Evolutionary conservation across 345 rosid species (phyloP).

Genomic region (Lepidium sativum): DNA sequence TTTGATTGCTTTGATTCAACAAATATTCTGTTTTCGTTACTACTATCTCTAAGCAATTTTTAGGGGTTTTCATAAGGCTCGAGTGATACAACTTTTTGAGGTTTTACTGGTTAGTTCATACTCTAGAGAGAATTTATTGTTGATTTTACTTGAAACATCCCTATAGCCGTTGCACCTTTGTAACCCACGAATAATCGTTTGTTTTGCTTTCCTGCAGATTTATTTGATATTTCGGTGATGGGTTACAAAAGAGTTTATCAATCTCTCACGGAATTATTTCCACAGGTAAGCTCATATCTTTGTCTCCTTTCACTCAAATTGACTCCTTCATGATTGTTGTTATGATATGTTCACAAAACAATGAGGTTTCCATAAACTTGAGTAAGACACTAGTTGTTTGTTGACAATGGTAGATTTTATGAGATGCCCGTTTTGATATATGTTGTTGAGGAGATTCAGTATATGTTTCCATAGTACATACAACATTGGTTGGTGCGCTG

Average conservation of each 20-base stretch:
- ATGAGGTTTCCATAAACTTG: not conserved
- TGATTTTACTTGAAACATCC: not conserved
- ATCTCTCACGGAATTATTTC: slow-evolving; percentile 56
- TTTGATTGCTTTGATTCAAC: not conserved
- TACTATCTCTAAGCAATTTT: not conserved
- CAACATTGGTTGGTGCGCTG: not conserved
- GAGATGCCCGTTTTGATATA: not conserved
- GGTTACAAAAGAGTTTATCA: slow-evolving; percentile 48
- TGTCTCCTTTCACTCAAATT: not conserved
- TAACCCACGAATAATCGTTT: not conserved
- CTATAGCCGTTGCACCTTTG: not conserved
- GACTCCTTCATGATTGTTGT: not conserved
- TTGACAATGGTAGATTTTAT: not conserved
- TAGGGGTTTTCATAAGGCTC: not conserved
- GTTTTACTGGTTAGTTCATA: not conserved
- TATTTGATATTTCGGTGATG: slow-evolving; percentile 26
- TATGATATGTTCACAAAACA: not conserved
- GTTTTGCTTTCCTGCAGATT: not conserved
- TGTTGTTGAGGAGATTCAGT: not conserved
- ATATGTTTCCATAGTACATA: too few relatives aligned
- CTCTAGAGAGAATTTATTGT: too few relatives aligned
- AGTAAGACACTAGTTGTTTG: not conserved
- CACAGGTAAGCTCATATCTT: slow-evolving; percentile 43
- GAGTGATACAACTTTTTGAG: not conserved
- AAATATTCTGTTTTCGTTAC: not conserved